Percentiles rank a stretch among this genome's conserved stretches.
Conservation (phyloP, 495 filamentous ascomycete genomes). For the Xylaria nigripes region DNA sequence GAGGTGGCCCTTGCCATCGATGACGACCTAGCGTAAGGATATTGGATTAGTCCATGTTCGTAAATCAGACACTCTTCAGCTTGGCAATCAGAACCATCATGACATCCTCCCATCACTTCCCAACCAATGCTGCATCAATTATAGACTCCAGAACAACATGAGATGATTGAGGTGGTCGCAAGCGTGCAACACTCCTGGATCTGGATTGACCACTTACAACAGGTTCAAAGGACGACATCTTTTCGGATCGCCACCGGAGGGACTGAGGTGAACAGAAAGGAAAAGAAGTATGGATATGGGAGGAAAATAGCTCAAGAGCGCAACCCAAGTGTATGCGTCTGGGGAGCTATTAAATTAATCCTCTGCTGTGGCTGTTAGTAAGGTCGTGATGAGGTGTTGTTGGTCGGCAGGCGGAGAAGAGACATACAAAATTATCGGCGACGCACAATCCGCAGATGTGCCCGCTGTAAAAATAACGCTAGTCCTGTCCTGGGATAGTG, state of each 20-base stretch:
- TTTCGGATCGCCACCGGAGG: slow-evolving; percentile 45
- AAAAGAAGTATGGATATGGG: slow-evolving; percentile 24
- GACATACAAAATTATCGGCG: slow-evolving; percentile 26
- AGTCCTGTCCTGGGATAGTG: slow-evolving; percentile 27
- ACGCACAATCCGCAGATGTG: slow-evolving; percentile 21
- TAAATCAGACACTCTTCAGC: background rate
- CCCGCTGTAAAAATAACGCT: slow-evolving; percentile 26
- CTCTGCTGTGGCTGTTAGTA: slow-evolving; percentile 31
- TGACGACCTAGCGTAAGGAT: slow-evolving; percentile 61
- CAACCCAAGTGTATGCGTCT: slow-evolving; percentile 24
- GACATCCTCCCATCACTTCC: background rate
- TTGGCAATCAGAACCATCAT: background rate
- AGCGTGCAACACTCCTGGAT: background rate
- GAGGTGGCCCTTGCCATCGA: slow-evolving; percentile 99
- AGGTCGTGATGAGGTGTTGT: slow-evolving; percentile 25
- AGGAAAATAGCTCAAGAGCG: slow-evolving; percentile 29
- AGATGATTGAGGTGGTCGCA: background rate
- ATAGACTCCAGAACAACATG: background rate
- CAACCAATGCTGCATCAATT: background rate
- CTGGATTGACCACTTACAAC: slow-evolving; percentile 63
- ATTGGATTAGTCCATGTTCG: slow-evolving; percentile 1
- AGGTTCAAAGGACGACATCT: slow-evolving; percentile 95
- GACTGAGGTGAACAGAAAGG: slow-evolving; percentile 21
- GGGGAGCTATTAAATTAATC: slow-evolving; percentile 20
- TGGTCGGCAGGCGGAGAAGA: slow-evolving; percentile 25